Evolutionary conservation across 1,139 yeast genomes (phyloP), one percentile per base, ranked within the genome.

Genomic region (Entelexis paramagnoliae): DNA sequence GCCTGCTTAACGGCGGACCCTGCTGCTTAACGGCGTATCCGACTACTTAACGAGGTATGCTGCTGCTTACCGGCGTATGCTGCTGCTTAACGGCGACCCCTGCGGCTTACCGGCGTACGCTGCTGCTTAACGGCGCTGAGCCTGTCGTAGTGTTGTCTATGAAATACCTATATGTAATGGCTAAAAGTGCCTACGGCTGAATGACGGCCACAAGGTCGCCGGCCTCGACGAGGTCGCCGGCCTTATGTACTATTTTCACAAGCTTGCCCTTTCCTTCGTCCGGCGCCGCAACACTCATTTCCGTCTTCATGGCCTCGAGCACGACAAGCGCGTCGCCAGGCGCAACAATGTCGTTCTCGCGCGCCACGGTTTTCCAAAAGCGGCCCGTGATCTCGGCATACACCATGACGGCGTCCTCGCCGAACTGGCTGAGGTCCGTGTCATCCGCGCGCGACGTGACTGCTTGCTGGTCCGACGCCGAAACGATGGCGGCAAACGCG

Each of bases 241-340:
- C 86, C 57, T 75, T 74, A 66, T 85, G 95, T 56, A 80, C 71
- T 45, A 91, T 74, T 70, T 86, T 85, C 49, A 79, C 69, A 19
- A 91, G 91, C 64, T 78, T 85, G 60, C 97, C 97, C 10, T 70
- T 73, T 49, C 68, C 74, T 7, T 33, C 34, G 9, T 45, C 50
- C 3, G 95, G 76, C 17, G 96, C 80, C 54, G 70, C 73, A 41
- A 89, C 94, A 48, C 80, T 78, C 96, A 91, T 88, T 68, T 91
- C 98, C 0, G 98, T 91, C 73, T 91, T 91, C 97, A 91, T 91
- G 51, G 97, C 97, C 68, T 91, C 97, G 54, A 91, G 86, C 50
- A 91, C 87, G 57, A 91, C 77, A 58, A 91, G 73, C 4, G 88
- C 88, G 62, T 86, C 91, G 34, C 89, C 94, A 53, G 72, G 76